phyloP scores from a whole-genome alignment of 1,284 basidiomycete genomes.

The Apiotrichum laibachii region DNA sequence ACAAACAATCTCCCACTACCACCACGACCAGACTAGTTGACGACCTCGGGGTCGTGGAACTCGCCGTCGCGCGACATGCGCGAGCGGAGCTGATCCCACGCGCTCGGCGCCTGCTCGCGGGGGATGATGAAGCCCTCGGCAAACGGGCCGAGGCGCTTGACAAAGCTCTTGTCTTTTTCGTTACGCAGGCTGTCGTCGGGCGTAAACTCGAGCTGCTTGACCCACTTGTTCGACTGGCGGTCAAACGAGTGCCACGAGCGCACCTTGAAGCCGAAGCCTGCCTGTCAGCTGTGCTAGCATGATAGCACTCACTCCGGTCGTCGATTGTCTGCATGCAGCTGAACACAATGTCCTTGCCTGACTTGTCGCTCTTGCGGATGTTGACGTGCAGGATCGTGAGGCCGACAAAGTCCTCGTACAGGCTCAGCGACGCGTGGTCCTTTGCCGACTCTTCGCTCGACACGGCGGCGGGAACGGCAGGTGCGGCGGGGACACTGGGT shows the following conservation, averaged over 20 bases:
- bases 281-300: not conserved
- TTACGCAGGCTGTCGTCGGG: conserved; percentile 31
- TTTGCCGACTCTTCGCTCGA: conserved; percentile 9
- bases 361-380: conserved; percentile 28
- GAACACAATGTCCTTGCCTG: conserved; percentile 40
- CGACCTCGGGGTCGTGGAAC: conserved; percentile 6
- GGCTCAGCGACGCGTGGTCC: conserved; percentile 23
- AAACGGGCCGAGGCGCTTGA: conserved; percentile 34
- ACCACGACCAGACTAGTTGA: too few relatives aligned
- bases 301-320: conserved; percentile 38
- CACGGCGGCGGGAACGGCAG: not conserved
- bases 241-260: conserved; percentile 37
- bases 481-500: conserved; percentile 1
- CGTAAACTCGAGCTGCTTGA: conserved; percentile 28
- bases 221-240: conserved; percentile 26
- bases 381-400: conserved; percentile 41
- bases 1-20: not conserved
- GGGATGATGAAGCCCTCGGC: conserved; percentile 28
- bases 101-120: conserved; percentile 24
- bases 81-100: conserved; percentile 29
- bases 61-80: conserved; percentile 18
- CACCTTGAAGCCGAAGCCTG: conserved; percentile 49
- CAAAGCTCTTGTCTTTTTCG: conserved; percentile 34
- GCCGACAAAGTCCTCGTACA: conserved; percentile 49
- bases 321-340: conserved; percentile 44